Evolutionary conservation across 202 grass and related monocot species (phyloP), one percentile per base, ranked within the genome.

Genomic region (Schoenoplectus triqueter): DNA sequence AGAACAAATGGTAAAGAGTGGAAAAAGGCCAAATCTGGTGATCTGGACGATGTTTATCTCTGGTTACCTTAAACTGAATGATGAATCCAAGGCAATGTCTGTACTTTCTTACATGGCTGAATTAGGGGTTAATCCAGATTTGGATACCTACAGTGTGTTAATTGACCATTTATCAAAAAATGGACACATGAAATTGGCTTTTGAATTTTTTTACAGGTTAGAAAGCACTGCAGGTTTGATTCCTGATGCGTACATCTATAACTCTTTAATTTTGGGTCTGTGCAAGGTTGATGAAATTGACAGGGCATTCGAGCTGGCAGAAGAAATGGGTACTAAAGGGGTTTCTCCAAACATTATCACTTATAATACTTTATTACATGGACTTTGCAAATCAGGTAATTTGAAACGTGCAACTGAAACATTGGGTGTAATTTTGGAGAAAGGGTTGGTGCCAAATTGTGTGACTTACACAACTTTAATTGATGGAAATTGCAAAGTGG

Each of bases 381-480:
- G 91, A 0, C 66, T 90, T 86, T 97, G 88, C 85, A 92, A 89
- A 85, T 90, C 81, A 42, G 88, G 90, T 87, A 44, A 93, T 87
- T 64, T 97, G 71, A 63, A 69, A 17, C 46, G 78, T 86, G 94
- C 94, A 49, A 80, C 2, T 84, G 20, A 84, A 63, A 66, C 89
- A 62, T 93, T 92, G 20, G 71, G 66, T 49, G 81, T 19, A 49
- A 73, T 93, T 72, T 61, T 69, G 62, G 64, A 50, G 10, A 90
- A 92, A 39, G 88, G 88, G 84, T 86, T 93, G 82, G 14, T 76
- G 49, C 91, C 94, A 69, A 90, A 90, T 77, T 85, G 84, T 86
- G 80, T 87, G 61, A 93, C 91, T 52, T 93, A 93, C 85, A 92
- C 86, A 84, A 39, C 67, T 86, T 92, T 97, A 73, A 97, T 97